Percentiles rank a stretch among this genome's conserved stretches.
Conservation (phyloP, 345 rosid species). For the Syzygium grande region DNA sequence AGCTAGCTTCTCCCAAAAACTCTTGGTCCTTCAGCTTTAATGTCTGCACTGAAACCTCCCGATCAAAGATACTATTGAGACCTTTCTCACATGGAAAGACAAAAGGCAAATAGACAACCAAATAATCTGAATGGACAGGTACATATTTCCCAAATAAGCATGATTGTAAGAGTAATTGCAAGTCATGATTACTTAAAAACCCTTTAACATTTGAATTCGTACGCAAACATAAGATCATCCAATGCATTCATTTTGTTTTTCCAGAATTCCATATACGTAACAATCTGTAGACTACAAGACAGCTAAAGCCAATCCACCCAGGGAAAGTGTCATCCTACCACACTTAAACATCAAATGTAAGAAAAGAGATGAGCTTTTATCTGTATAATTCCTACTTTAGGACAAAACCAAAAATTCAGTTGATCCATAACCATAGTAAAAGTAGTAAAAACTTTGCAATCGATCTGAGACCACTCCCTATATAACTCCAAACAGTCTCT, state of each 20-base stretch:
- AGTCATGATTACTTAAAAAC: neutral
- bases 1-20: conserved; percentile 72
- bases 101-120: neutral
- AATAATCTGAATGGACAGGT: neutral
- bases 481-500: neutral
- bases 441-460: neutral
- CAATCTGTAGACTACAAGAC: neutral
- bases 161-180: neutral
- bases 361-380: neutral
- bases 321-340: neutral
- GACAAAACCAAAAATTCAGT: neutral
- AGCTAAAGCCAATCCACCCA: neutral
- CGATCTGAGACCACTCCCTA: neutral
- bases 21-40: conserved; percentile 17
- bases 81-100: neutral
- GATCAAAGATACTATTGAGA: neutral
- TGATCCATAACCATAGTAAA: neutral
- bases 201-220: neutral
- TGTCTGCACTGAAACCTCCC: neutral
- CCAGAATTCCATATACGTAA: neutral
- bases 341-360: neutral
- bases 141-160: neutral
- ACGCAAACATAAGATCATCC: neutral
- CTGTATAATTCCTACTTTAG: neutral
- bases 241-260: neutral